These are phyloP conservation scores for Neurospora cerealis DNA, from an alignment of 495 filamentous ascomycete genomes.

Conservation along the genomic window DNA sequence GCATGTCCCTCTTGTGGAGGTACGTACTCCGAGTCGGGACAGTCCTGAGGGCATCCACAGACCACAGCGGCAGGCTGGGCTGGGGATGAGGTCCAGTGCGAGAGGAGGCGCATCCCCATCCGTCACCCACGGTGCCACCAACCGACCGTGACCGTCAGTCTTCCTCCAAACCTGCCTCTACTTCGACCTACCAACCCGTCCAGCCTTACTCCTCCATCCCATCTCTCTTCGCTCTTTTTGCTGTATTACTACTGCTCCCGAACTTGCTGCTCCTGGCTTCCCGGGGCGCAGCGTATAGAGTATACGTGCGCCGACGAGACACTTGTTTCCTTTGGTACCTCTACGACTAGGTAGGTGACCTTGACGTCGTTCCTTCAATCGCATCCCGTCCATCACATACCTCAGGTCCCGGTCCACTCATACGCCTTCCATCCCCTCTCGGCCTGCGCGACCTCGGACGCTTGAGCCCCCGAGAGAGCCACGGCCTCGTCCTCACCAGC, in stretches of 20 bases:
- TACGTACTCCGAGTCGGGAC: neutral
- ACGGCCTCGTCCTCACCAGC: neutral
- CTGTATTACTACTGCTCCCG: slow-evolving; percentile 18
- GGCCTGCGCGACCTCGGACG: neutral
- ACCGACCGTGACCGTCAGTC: slow-evolving; percentile 12
- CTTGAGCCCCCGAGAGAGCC: neutral
- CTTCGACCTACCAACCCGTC: slow-evolving; percentile 10
- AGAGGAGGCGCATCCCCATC: neutral
- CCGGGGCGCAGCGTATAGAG: slow-evolving; percentile 28
- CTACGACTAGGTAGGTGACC: neutral
- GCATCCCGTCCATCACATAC: neutral
- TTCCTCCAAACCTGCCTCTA: slow-evolving; percentile 15
- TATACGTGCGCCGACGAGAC: slow-evolving; percentile 3
- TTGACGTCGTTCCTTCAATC: neutral
- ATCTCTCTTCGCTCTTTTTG: slow-evolving; percentile 25
- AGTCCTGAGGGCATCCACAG: neutral
- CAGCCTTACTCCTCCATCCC: slow-evolving; percentile 9
- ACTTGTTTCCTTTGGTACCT: slow-evolving; percentile 14
- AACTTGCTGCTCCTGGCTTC: slow-evolving; percentile 26
- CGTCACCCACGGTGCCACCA: neutral
- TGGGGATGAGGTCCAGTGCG: neutral
- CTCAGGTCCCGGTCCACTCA: neutral
- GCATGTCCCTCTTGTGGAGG: neutral
- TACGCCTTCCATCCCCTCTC: neutral
- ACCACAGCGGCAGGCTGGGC: neutral